Conservation (phyloP, 768 basidiomycete genomes). For the Tylopilus rubrobrunneus region DNA sequence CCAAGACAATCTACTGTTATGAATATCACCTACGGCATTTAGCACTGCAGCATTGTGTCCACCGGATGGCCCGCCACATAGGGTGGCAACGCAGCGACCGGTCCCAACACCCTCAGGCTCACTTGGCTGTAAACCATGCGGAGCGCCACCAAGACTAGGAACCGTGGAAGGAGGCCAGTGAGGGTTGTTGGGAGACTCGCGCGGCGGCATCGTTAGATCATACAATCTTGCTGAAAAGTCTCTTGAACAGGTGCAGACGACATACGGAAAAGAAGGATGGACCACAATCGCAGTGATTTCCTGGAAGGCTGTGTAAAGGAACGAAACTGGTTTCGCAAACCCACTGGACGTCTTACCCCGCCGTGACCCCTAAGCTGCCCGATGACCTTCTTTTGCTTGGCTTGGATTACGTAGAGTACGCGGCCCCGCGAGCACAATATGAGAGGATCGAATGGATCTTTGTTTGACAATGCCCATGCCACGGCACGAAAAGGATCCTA, state of each 20-base stretch:
- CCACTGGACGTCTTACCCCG: conserved; percentile 45
- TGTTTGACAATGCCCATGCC: conserved; percentile 55
- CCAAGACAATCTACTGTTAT: neutral
- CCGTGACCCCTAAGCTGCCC: conserved; percentile 67
- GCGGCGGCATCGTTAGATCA: conserved; percentile 43
- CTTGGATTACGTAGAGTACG: conserved; percentile 54
- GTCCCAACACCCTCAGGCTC: conserved; percentile 58
- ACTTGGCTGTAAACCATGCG: conserved; percentile 61
- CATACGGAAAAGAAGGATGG: conserved; percentile 54
- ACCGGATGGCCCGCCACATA: conserved; percentile 69
- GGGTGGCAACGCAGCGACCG: conserved; percentile 57
- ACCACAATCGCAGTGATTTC: conserved; percentile 65
- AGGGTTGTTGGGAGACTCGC: conserved; percentile 44
- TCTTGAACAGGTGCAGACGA: conserved; percentile 68
- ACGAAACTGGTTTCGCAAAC: neutral
- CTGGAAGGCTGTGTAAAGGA: conserved; percentile 33
- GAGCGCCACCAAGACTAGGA: conserved; percentile 59
- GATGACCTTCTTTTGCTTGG: conserved; percentile 35
- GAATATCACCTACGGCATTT: conserved; percentile 45
- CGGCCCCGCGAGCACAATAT: conserved; percentile 53
- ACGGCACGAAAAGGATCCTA: conserved; percentile 33
- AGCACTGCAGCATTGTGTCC: conserved; percentile 71
- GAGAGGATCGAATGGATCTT: conserved; percentile 50
- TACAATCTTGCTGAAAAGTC: conserved; percentile 72
- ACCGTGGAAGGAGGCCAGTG: conserved; percentile 50